Conservation (phyloP, 306 rosid species). For the Prunus davidiana region DNA sequence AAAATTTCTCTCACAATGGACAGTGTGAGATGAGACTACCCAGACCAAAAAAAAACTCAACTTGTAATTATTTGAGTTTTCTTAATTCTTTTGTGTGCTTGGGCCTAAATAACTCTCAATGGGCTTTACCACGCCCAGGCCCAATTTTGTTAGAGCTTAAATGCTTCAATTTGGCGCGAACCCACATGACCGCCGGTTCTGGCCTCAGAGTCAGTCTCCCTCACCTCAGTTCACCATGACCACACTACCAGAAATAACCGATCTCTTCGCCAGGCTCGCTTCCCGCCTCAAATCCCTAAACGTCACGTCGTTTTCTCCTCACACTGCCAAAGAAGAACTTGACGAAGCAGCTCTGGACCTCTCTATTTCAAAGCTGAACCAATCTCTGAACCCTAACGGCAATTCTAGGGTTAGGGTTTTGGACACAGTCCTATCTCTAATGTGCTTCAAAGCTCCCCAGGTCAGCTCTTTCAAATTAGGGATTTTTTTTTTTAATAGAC, state of each 20-base stretch:
- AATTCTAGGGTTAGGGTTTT: constrained; percentile 39
- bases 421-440: constrained; percentile 37
- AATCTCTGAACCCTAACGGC: constrained; percentile 28
- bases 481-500: background rate
- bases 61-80: no score
- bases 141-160: background rate
- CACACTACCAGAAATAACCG: constrained; percentile 22
- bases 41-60: no score
- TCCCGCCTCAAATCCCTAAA: constrained; percentile 16
- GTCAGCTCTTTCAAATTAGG: constrained; percentile 7
- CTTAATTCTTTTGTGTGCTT: no score
- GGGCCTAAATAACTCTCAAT: background rate
- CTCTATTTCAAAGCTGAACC: constrained; percentile 31
- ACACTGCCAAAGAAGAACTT: background rate
- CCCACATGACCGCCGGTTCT: background rate
- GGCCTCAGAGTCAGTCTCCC: background rate
- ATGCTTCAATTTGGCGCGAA: constrained; percentile 36
- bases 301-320: constrained; percentile 7
- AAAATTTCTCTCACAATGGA: no score
- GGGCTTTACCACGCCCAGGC: background rate
- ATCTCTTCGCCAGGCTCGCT: constrained; percentile 36
- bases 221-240: constrained; percentile 13
- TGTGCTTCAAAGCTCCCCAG: constrained; percentile 42
- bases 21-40: no score
- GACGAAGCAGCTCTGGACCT: constrained; percentile 17